Evolutionary conservation across 441 rosid genomes (phyloP).

Genomic region (Jatropha multifida): DNA sequence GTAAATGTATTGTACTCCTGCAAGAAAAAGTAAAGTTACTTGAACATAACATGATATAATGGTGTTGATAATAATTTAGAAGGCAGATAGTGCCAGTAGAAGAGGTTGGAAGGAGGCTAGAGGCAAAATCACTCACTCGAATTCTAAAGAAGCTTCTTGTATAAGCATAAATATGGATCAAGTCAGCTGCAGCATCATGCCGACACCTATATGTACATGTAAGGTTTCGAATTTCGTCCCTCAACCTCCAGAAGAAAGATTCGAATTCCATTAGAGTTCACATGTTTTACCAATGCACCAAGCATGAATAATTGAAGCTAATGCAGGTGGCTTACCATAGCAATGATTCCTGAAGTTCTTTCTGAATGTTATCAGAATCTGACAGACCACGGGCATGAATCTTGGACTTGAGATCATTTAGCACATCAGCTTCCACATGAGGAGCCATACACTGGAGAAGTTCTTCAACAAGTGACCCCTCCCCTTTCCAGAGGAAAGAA

Average conservation of each 20-base stretch:
- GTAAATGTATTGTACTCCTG: slow-evolving; percentile 84
- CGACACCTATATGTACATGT: slow-evolving; percentile 94
- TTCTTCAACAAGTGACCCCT: slow-evolving; percentile 88
- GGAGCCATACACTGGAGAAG: slow-evolving; percentile 82
- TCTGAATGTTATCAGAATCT: slow-evolving; percentile 54
- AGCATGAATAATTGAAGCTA: slow-evolving; percentile 1
- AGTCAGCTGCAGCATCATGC: slow-evolving; percentile 99
- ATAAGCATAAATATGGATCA: slow-evolving; percentile 89
- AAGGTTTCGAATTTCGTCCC: slow-evolving; percentile 87
- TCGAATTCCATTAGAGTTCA: background rate
- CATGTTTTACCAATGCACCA: background rate
- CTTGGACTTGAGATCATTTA: slow-evolving; percentile 74
- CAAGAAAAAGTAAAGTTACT: slow-evolving; percentile 7
- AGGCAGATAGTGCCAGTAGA: background rate
- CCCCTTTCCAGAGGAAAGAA: slow-evolving; percentile 84
- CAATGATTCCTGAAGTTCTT: slow-evolving; percentile 79
- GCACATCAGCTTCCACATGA: slow-evolving; percentile 56
- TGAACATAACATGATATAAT: slow-evolving; percentile 6
- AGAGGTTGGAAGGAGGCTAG: background rate
- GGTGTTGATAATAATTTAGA: background rate
- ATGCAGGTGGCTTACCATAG: slow-evolving; percentile 65
- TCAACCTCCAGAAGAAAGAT: slow-evolving; percentile 61
- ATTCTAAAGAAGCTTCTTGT: slow-evolving; percentile 81
- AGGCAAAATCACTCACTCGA: slow-evolving; percentile 48
- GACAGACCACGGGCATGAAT: slow-evolving; percentile 73